Evolutionary conservation across 1,284 basidiomycete genomes (phyloP).

Genomic region (Malassezia equina): DNA sequence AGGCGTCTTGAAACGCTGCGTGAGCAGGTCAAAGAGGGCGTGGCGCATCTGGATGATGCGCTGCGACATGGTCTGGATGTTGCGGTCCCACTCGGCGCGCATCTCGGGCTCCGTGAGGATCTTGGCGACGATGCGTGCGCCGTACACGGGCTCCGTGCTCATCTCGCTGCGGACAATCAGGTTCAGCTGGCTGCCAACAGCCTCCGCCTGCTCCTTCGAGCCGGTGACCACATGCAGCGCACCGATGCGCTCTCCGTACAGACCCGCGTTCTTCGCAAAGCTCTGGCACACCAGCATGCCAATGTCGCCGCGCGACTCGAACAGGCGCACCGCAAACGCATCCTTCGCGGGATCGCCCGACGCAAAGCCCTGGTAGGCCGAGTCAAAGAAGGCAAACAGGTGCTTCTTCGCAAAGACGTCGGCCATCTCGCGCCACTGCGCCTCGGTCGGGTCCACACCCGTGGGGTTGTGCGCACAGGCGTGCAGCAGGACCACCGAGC

Average conservation of each 20-base stretch:
- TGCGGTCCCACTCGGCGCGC: conserved; percentile 76
- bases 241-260: conserved; percentile 76
- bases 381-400: conserved; percentile 88
- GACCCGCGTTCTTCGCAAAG: conserved; percentile 89
- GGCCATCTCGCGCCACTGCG: conserved; percentile 77
- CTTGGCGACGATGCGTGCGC: conserved; percentile 65
- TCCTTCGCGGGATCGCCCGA: conserved; percentile 78
- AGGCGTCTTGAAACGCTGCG: conserved; percentile 75
- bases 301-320: conserved; percentile 60
- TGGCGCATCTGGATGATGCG: conserved; percentile 83
- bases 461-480: conserved; percentile 94
- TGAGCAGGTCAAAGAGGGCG: conserved; percentile 66
- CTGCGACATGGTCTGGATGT: conserved; percentile 82
- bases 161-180: conserved; percentile 82
- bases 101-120: conserved; percentile 57
- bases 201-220: conserved; percentile 24
- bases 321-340: conserved; percentile 87
- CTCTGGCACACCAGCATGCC: conserved; percentile 84
- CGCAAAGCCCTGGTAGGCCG: conserved; percentile 85
- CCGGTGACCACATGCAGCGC: conserved; percentile 50
- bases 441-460: conserved; percentile 75
- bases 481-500: conserved; percentile 78
- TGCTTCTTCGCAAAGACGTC: conserved; percentile 63
- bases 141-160: conserved; percentile 80
- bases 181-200: conserved; percentile 58